Percentiles rank a stretch among this genome's conserved stretches.
phyloP scores from a whole-genome alignment of 2,329 filamentous ascomycete species.

The Aspergillus texensis region DNA sequence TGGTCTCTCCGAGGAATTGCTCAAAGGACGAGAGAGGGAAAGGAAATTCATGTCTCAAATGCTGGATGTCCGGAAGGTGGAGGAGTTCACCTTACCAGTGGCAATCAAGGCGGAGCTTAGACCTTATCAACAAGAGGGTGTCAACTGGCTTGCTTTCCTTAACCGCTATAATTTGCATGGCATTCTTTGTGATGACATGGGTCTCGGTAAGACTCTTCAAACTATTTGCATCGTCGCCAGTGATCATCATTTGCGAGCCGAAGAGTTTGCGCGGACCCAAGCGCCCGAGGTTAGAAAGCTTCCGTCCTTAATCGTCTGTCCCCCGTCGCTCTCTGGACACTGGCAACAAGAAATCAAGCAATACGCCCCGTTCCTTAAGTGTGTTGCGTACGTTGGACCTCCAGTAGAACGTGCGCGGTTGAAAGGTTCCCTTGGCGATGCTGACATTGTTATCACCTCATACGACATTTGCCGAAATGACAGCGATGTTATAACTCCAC shows the following conservation, averaged over 20 bases:
- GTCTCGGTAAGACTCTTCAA: conserved; percentile 94
- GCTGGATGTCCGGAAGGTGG: conserved; percentile 94
- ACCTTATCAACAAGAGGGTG: conserved; percentile 96
- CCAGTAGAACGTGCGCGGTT: conserved; percentile 77
- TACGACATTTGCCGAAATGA: conserved; percentile 99
- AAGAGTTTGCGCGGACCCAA: conserved; percentile 83
- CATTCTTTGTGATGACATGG: conserved; percentile 99
- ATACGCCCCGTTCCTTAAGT: conserved; percentile 90
- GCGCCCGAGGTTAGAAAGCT: conserved; percentile 76
- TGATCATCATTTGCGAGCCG: conserved; percentile 89
- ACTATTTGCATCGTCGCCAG: conserved; percentile 97
- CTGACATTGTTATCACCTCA: conserved; percentile 94
- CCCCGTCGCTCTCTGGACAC: conserved; percentile 92
- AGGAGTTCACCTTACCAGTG: conserved; percentile 89
- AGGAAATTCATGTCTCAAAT: conserved; percentile 96
- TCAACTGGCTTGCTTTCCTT: conserved; percentile 97
- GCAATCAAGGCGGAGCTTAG: conserved; percentile 95
- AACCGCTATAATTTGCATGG: conserved; percentile 98
- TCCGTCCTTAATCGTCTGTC: conserved; percentile 92
- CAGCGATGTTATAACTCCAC: conserved; percentile 76
- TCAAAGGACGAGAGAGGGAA: conserved; percentile 89
- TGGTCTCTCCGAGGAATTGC: conserved; percentile 82
- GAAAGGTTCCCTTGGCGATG: conserved; percentile 69
- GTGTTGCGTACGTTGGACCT: conserved; percentile 87
- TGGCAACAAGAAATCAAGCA: conserved; percentile 98